Base-by-base conservation (phyloP, 805 yeast genomes). In the Barnettozyma sucrosica region DNA sequence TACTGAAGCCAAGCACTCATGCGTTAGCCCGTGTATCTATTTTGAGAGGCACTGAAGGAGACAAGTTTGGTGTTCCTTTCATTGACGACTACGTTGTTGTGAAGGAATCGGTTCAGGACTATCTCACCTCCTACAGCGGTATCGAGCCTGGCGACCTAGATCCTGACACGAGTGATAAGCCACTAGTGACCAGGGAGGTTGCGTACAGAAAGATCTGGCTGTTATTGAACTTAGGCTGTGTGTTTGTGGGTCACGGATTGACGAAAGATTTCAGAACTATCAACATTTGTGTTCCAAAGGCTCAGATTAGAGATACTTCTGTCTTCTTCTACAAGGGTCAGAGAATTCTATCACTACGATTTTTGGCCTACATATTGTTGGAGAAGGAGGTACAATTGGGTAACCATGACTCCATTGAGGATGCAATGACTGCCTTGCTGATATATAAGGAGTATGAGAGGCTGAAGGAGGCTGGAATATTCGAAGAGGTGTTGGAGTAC, bases 401-500 rank as follows among this genome's bases (percentile, higher is more conserved):
- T 2, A 92, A 92, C 61, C 99, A 93, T 66, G 98, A 95, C 63
- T 92, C 98, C 1, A 89, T 93, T 40, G 99, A 93, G 61, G 99
- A 93, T 69, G 97, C 99, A 0, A 70, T 74, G 48, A 84, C 95
- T 10, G 98, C 99, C 0, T 72, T 93, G 55, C 65, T 77, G 40
- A 68, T 93, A 32, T 95, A 87, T 68, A 77, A 79, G 51, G 81
- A 79, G 58, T 92, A 87, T 59, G 65, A 77, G 58, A 82, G 83
- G 53, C 71, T 92, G 53, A 68, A 70, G 44, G 73, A 70, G 3
- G 63, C 66, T 0, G 92, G 86, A 0, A 72, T 69, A 25, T 76
- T 92, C 49, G 87, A 85, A 38, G 66, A 64, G 4, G 74, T 79
- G 1, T 71, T 93, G 57, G 76, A 81, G 26, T 74, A 76, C 36